phyloP scores from a whole-genome alignment of 139 green algal genomes.

The Dunaliella primolecta region DNA sequence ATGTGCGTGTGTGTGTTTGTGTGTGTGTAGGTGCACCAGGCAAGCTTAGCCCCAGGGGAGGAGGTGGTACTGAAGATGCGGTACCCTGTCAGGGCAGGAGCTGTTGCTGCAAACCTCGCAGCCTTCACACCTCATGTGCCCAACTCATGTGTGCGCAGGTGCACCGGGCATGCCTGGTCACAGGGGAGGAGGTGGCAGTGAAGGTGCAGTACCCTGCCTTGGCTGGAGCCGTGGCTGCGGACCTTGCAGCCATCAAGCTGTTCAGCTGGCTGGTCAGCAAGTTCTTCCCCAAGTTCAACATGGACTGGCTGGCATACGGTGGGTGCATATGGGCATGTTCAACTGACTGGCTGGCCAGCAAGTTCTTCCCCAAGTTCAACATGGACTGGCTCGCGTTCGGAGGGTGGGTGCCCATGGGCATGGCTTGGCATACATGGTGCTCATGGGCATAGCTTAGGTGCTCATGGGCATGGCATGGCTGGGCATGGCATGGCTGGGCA shows the following conservation, averaged over 20 bases:
- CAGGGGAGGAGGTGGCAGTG: conserved; percentile 66
- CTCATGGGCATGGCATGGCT: too few species aligned
- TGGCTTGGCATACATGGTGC: too few species aligned
- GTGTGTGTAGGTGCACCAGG: background rate
- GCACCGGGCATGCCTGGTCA: conserved; percentile 57
- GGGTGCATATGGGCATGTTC: too few species aligned
- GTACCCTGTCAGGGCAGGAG: background rate
- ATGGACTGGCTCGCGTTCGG: conserved; percentile 25
- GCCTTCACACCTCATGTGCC: too few species aligned
- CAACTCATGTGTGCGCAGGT: conserved; percentile 36
- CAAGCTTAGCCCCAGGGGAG: background rate
- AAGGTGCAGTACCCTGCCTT: conserved; percentile 82
- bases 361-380: conserved; percentile 57
- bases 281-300: conserved; percentile 58
- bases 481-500: too few species aligned
- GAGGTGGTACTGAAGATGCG: background rate
- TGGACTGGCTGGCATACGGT: conserved; percentile 23
- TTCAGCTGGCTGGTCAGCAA: conserved; percentile 16
- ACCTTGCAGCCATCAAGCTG: conserved; percentile 68
- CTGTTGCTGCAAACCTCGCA: too few species aligned
- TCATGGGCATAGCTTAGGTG: too few species aligned
- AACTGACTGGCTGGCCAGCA: conserved; percentile 14
- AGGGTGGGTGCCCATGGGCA: too few species aligned
- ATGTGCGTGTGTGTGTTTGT: too few species aligned
- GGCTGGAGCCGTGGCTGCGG: conserved; percentile 47